Conservation (phyloP, 192 early-diverging fungal genomes). For the Podochytrium sp. region DNA sequence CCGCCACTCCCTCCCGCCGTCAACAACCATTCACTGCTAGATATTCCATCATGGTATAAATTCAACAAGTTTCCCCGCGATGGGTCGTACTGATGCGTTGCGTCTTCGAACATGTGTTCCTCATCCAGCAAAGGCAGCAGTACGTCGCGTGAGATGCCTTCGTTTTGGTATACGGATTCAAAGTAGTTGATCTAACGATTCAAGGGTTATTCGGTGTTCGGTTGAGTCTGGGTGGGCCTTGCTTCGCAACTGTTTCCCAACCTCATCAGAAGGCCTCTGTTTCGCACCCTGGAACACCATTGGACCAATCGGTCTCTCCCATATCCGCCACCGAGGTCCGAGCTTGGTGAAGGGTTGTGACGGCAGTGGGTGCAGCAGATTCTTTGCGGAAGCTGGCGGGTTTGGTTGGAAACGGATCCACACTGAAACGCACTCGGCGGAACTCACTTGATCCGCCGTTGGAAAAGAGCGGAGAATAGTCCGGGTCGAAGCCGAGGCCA, state of each 20-base stretch:
- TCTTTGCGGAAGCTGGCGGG: not conserved
- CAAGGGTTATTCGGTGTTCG: not conserved
- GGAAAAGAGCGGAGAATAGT: not conserved
- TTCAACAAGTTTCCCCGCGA: constrained; percentile 2
- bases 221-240: not conserved
- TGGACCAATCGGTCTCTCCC: constrained; percentile 1
- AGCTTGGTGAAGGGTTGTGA: not conserved
- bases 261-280: not conserved
- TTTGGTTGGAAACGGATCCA: not conserved
- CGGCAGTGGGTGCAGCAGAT: not conserved
- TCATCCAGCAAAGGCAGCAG: not conserved
- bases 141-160: constrained; percentile 13
- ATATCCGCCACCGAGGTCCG: constrained; percentile 9
- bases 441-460: not conserved
- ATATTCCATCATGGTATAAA: not conserved
- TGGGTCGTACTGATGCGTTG: constrained; percentile 5
- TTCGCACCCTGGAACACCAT: not conserved
- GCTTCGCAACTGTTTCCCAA: not conserved
- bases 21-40: not conserved
- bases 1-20: constrained; percentile 8
- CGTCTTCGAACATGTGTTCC: not conserved
- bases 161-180: constrained; percentile 14
- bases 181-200: constrained; percentile 23
- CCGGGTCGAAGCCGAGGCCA: not conserved
- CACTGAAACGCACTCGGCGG: not conserved